A percentile compares a stretch with the other conserved stretches of the same genome.
phyloP scores from a whole-genome alignment of 139 green algal species.

The Gonium pectorale region DNA sequence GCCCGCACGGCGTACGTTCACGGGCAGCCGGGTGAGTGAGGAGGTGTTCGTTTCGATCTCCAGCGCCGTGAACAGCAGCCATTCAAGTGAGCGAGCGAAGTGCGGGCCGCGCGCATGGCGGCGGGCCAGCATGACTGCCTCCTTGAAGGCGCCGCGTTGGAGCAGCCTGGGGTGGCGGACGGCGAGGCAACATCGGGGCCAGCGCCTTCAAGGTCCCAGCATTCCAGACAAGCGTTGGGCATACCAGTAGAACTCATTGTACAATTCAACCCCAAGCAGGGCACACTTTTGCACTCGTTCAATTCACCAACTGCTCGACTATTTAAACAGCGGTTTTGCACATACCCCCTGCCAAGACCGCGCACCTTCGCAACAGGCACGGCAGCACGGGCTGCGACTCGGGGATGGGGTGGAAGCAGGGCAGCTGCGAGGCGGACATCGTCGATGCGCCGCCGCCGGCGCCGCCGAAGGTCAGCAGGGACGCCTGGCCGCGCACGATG shows the following conservation, averaged over 20 bases:
- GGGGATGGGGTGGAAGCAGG: conserved; percentile 85
- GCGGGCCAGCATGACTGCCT: conserved; percentile 71
- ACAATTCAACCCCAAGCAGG: too few relatives aligned
- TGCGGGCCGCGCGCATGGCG: conserved; percentile 77
- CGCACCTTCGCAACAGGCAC: conserved; percentile 80
- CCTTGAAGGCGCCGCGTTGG: conserved; percentile 71
- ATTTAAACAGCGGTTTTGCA: too few relatives aligned
- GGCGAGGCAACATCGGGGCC: too few relatives aligned
- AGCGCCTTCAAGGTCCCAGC: too few relatives aligned
- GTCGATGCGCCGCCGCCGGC: not conserved
- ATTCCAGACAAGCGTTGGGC: too few relatives aligned
- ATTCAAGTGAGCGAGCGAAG: conserved; percentile 93
- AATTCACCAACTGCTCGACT: too few relatives aligned
- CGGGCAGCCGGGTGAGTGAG: not conserved
- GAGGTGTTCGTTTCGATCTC: conserved; percentile 73
- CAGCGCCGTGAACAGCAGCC: conserved; percentile 95
- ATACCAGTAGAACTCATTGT: too few relatives aligned
- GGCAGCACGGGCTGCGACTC: conserved; percentile 94
- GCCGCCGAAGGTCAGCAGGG: not conserved
- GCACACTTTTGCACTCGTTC: too few relatives aligned
- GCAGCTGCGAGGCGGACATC: conserved; percentile 45
- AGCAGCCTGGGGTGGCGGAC: too few relatives aligned
- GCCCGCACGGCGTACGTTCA: not conserved
- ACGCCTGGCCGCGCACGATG: conserved; percentile 38
- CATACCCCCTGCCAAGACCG: too few relatives aligned